Conservation (phyloP, 495 filamentous ascomycete genomes). For the Daldinia caldariorum region DNA sequence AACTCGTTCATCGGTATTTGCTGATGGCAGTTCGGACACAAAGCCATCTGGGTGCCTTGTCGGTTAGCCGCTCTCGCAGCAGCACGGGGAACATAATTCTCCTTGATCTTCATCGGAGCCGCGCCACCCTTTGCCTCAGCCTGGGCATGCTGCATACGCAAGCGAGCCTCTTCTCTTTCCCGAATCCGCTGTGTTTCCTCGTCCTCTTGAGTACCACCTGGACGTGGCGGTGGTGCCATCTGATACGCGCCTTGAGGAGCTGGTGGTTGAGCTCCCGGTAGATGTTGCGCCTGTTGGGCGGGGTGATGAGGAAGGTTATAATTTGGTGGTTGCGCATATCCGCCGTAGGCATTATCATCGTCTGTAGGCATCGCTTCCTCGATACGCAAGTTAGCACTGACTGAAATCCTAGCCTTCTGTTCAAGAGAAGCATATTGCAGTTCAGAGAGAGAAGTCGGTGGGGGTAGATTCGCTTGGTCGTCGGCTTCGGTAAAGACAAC, state of each 20-base stretch:
- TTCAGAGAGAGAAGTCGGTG: constrained; percentile 87
- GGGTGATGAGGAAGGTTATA: constrained; percentile 48
- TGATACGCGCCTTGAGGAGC: constrained; percentile 51
- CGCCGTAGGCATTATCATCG: constrained; percentile 67
- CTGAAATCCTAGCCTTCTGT: constrained; percentile 89
- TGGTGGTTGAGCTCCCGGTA: constrained; percentile 47
- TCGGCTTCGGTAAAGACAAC: constrained; percentile 92
- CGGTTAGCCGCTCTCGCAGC: constrained; percentile 72
- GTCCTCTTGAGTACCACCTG: constrained; percentile 60
- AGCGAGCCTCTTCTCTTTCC: constrained; percentile 73
- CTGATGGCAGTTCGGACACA: constrained; percentile 95
- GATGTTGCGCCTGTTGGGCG: constrained; percentile 36
- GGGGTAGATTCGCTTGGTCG: constrained; percentile 84
- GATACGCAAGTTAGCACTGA: constrained; percentile 82
- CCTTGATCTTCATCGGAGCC: constrained; percentile 90
- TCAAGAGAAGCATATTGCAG: constrained; percentile 93
- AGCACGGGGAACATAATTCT: constrained; percentile 89
- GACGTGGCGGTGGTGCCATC: constrained; percentile 44
- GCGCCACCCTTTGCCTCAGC: constrained; percentile 74
- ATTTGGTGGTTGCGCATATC: constrained; percentile 58
- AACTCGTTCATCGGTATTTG: constrained; percentile 86
- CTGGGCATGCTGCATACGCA: constrained; percentile 79
- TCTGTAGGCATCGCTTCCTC: constrained; percentile 95
- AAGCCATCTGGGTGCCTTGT: constrained; percentile 70
- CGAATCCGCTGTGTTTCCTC: constrained; percentile 74